Evolutionary conservation across 352 stramenopile species (phyloP).

Genomic region (Aphanomyces invadans): DNA sequence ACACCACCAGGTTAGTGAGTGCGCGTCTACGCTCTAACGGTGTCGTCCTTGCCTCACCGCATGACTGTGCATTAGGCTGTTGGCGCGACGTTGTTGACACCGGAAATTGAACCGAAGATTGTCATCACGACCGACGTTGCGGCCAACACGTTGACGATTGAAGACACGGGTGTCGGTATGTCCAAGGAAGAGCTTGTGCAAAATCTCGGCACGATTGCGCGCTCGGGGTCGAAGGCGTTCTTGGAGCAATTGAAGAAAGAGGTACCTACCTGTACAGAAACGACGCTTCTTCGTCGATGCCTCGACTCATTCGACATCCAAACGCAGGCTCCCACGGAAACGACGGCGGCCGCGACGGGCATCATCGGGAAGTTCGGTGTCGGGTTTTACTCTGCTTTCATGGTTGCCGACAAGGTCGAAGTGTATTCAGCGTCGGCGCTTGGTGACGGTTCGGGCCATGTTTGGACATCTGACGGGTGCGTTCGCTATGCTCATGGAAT

Average conservation of each 20-base stretch:
- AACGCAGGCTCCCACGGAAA: slow-evolving; percentile 38
- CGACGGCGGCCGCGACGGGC: slow-evolving; percentile 66
- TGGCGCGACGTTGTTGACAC: slow-evolving; percentile 54
- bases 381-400: slow-evolving; percentile 99
- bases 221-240: slow-evolving; percentile 96
- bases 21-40: slow-evolving; percentile 11
- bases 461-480: slow-evolving; percentile 70
- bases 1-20: slow-evolving; percentile 71
- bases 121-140: slow-evolving; percentile 94
- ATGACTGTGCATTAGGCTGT: slow-evolving; percentile 50
- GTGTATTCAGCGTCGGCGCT: slow-evolving; percentile 83
- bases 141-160: slow-evolving; percentile 94
- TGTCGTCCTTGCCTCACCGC: background rate
- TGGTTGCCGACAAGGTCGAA: slow-evolving; percentile 96
- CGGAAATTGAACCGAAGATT: slow-evolving; percentile 93
- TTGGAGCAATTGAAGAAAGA: slow-evolving; percentile 88
- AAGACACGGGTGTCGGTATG: slow-evolving; percentile 98
- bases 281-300: too few relatives aligned
- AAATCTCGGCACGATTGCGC: slow-evolving; percentile 99
- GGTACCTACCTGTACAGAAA: slow-evolving; percentile 28
- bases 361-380: slow-evolving; percentile 99
- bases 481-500: too few relatives aligned
- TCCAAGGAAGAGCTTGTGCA: slow-evolving; percentile 93
- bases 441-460: slow-evolving; percentile 37
- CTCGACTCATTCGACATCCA: background rate